Evolutionary conservation across 2,329 filamentous ascomycete species (phyloP).

Genomic region (Dactylellina leptospora): DNA sequence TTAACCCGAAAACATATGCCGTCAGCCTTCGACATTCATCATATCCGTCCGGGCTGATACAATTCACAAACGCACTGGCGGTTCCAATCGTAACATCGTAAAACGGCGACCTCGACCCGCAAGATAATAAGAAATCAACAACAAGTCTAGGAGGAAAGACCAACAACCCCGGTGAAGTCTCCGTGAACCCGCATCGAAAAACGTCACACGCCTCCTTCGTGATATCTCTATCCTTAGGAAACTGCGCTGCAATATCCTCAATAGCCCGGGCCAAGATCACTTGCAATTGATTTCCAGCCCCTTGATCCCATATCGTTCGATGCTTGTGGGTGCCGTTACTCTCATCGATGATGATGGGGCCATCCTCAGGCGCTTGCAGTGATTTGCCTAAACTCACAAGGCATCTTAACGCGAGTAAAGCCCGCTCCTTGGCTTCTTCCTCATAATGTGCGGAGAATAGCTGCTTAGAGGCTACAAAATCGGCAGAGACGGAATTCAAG

Average conservation of each 20-base stretch:
- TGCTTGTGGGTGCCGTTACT: slow-evolving; percentile 59
- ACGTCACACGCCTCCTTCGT: slow-evolving; percentile 76
- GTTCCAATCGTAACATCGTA: slow-evolving; percentile 76
- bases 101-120: slow-evolving; percentile 70
- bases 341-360: slow-evolving; percentile 73
- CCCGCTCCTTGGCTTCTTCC: slow-evolving; percentile 60
- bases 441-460: slow-evolving; percentile 54
- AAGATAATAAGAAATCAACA: slow-evolving; percentile 72
- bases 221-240: slow-evolving; percentile 72
- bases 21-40: slow-evolving; percentile 65
- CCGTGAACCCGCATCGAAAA: slow-evolving; percentile 77
- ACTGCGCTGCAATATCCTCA: slow-evolving; percentile 64
- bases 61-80: slow-evolving; percentile 74
- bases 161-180: slow-evolving; percentile 77
- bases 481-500: slow-evolving; percentile 70
- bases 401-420: slow-evolving; percentile 70
- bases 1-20: slow-evolving; percentile 71
- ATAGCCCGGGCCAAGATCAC: slow-evolving; percentile 66
- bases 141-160: slow-evolving; percentile 74
- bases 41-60: slow-evolving; percentile 64
- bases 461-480: slow-evolving; percentile 64
- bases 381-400: slow-evolving; percentile 76
- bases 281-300: slow-evolving; percentile 65
- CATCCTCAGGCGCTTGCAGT: slow-evolving; percentile 73
- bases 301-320: slow-evolving; percentile 64